A percentile compares a stretch with the other conserved stretches of the same genome.
Evolutionary conservation across 257 asterid species (phyloP).

Genomic region (Echites panduratus): DNA sequence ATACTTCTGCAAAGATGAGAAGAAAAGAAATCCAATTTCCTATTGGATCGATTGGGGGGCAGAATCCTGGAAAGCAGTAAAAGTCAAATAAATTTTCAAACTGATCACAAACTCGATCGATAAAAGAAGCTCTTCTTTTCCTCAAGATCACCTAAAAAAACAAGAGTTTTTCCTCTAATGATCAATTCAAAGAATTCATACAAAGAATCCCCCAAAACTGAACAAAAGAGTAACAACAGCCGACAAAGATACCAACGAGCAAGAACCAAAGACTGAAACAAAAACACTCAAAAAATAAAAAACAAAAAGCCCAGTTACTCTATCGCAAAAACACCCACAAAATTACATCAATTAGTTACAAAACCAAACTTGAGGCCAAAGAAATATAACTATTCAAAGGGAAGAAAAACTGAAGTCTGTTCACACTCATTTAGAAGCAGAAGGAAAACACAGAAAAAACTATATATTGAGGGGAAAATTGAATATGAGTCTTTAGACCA

Average conservation of each 20-base stretch:
- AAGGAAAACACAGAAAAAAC: background rate
- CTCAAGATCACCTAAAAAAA: slow-evolving; percentile 3
- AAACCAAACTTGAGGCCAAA: slow-evolving; percentile 13
- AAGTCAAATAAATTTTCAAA: background rate
- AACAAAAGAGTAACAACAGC: slow-evolving; percentile 1
- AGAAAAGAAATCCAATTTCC: slow-evolving; percentile 6
- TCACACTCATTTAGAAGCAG: background rate
- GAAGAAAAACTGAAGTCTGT: slow-evolving; percentile 1
- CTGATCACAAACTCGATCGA: slow-evolving; percentile 1
- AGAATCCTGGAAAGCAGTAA: background rate
- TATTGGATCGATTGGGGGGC: background rate
- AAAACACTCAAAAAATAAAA: background rate
- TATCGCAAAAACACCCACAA: background rate
- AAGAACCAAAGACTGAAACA: background rate
- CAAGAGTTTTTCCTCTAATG: background rate
- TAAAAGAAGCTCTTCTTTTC: background rate
- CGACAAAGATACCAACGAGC: background rate
- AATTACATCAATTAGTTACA: background rate
- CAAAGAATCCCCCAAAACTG: background rate
- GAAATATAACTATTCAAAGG: slow-evolving; percentile 4
- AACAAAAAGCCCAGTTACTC: slow-evolving; percentile 4
- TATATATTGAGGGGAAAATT: slow-evolving; percentile 4
- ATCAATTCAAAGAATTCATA: background rate
- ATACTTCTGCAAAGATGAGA: background rate
- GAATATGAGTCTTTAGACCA: background rate